Evolutionary conservation across 352 stramenopile genomes (phyloP), one percentile per base, ranked within the genome.

Genomic region (Aphanomyces invadans): DNA sequence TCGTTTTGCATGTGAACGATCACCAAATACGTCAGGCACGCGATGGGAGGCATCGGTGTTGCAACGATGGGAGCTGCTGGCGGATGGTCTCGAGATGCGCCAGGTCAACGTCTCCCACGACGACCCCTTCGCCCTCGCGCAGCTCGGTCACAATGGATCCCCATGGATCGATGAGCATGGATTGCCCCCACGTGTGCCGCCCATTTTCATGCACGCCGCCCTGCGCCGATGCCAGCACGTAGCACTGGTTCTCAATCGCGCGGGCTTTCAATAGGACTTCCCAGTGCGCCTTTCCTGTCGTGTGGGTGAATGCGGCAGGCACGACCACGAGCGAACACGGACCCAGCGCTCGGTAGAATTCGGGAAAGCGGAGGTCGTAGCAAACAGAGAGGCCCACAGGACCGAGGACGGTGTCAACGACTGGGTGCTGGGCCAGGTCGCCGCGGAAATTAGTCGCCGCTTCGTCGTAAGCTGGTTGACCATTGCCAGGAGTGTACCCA

Each of bases 281-380:
- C 88, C 88, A 96, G 75, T 96, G 88, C 11, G 88, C 88, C 31
- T 75, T 72, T 10, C 87, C 88, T 7, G 87, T 96, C 32, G 83
- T 79, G 17, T 90, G 73, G 23, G 86, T 96, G 70, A 96, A 96
- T 12, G 88, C 88, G 17, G 73, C 81, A 12, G 88, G 88, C 12
- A 89, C 75, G 53, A 95, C 73, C 9, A 95, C 53, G 45, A 96
- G 71, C 60, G 10, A 82, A 45, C 25, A 33, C 72, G n/a, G 95
- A 61, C 31, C 75, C 62, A 12, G 73, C 62, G 55, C 55, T 15
- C 55, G 55, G 71, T 90, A 95, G 62, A 92, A 74, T 76, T 94
- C 81, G 21, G 86, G 86, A 74, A 96, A 96, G 61, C 88, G 76
- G 44, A 95, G 60, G 71, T 96, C 88, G 65, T 95, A 96, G 71